Conservation (phyloP, 2,329 filamentous ascomycete genomes). For the Monosporascus sp. region DNA sequence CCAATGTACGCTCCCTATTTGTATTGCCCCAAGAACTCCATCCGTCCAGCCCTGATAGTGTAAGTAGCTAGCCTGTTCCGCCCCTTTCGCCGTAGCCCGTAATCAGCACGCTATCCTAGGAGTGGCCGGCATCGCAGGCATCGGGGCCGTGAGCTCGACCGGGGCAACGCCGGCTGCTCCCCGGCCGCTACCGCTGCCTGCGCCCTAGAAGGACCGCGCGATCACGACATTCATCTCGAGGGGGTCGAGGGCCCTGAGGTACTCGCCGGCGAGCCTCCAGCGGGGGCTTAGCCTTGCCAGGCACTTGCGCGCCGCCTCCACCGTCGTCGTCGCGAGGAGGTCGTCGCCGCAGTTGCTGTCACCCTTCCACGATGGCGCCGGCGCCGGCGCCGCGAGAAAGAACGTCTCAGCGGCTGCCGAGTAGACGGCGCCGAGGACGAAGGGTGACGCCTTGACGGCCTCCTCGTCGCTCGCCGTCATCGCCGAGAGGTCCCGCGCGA, state of each 20-base stretch:
- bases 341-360: background rate
- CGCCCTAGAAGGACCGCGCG: background rate
- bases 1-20: no score
- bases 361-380: background rate
- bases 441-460: conserved; percentile 9
- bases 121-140: background rate
- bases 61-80: no score
- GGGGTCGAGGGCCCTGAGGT: conserved; percentile 4
- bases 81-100: no score
- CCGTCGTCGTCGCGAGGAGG: background rate
- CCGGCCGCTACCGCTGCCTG: background rate
- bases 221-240: conserved; percentile 5
- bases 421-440: conserved; percentile 14
- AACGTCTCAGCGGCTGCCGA: conserved; percentile 2
- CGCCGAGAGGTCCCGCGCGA: conserved; percentile 5
- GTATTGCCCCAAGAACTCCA: no score
- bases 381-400: background rate
- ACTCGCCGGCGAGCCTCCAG: conserved; percentile 11
- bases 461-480: conserved; percentile 6
- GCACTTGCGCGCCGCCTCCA: conserved; percentile 5
- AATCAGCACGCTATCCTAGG: no score
- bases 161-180: no score
- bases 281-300: conserved; percentile 6
- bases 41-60: no score
- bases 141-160: background rate